Conservation (phyloP, 140 eudicot genomes). For the Anethum foeniculum region DNA sequence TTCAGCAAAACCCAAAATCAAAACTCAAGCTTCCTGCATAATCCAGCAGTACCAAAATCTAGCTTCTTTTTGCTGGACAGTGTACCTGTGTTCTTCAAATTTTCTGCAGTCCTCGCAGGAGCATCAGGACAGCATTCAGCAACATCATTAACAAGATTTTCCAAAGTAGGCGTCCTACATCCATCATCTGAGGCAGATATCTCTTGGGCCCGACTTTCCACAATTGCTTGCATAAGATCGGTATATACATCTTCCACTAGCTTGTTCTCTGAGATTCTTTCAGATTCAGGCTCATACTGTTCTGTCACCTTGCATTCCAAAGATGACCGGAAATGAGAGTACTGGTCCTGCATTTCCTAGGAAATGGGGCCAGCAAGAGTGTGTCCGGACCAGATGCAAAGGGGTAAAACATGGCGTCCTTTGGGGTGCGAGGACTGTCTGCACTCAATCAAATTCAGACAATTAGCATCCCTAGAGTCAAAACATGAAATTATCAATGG, state of each 20-base stretch:
- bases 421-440: slow-evolving; percentile 38
- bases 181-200: slow-evolving; percentile 16
- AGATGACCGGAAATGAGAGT: slow-evolving; percentile 30
- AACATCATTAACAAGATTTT: slow-evolving; percentile 37
- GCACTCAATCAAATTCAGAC: slow-evolving; percentile 5
- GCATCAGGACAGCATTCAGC: slow-evolving; percentile 66
- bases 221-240: slow-evolving; percentile 41
- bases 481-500: no score
- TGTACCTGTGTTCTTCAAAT: slow-evolving; percentile 26
- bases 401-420: slow-evolving; percentile 44
- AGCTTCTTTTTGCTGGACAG: slow-evolving; percentile 6
- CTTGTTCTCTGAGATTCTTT: no score
- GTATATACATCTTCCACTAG: slow-evolving; percentile 37
- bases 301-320: slow-evolving; percentile 8
- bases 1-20: slow-evolving; percentile 6
- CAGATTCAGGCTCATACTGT: slow-evolving; percentile 10
- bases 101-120: slow-evolving; percentile 36
- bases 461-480: not conserved
- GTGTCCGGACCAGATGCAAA: slow-evolving; percentile 65
- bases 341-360: slow-evolving; percentile 28
- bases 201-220: slow-evolving; percentile 18
- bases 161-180: slow-evolving; percentile 31
- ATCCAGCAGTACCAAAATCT: not conserved
- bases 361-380: slow-evolving; percentile 39
- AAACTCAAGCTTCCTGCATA: slow-evolving; percentile 63